Base-by-base conservation (phyloP, 179 eudicot genomes). In the Vitellaria paradoxa region DNA sequence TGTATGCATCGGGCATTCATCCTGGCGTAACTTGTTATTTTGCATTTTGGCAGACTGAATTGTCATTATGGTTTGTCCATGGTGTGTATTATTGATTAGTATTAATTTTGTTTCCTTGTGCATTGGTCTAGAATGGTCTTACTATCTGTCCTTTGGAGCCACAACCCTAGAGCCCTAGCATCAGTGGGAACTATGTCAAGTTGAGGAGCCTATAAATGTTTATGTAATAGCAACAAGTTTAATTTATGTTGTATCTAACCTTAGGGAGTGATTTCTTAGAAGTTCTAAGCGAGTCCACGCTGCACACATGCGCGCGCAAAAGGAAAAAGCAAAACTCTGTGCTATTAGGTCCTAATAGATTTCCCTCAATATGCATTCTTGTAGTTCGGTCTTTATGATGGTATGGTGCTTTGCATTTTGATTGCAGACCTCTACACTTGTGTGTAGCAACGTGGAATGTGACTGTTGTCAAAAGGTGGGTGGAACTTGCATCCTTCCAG, bases 381-480 rank as follows among this genome's bases (percentile, higher is more conserved):
- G 4, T 71, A 6, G 42, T 61, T 40, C 21, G 17, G 11, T 62
- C 50, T 70, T 61, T 52, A 61, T 71, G 59, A 7, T 61, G 10
- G 18, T 26, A 50, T 52, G 66, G 50, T 61, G 49, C 49, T 70
- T 52, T 64, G 42, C 52, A 47, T 20, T 76, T 79, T 66, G 20
- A 68, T 70, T 62, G 74, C 96, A 96, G 99, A 78, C 99, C 99
- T 68, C 86, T 96, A 86, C 99, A 96, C 90, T 84, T 92, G 72
- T 93, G 94, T 73, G 82, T 92, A 75, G 80, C 91, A 67, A 92
- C 97, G 60, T 93, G 94, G 97, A 93, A 93, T 84, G 93, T 92
- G 76, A 87, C 90, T 84, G 92, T 96, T 81, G 96, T 93, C 84
- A 91, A 84, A 82, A 89, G 90, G 80, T 96, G 99, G 99, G 86